phyloP scores from a whole-genome alignment of 345 rosid genomes.

The Eucalyptus rudis region DNA sequence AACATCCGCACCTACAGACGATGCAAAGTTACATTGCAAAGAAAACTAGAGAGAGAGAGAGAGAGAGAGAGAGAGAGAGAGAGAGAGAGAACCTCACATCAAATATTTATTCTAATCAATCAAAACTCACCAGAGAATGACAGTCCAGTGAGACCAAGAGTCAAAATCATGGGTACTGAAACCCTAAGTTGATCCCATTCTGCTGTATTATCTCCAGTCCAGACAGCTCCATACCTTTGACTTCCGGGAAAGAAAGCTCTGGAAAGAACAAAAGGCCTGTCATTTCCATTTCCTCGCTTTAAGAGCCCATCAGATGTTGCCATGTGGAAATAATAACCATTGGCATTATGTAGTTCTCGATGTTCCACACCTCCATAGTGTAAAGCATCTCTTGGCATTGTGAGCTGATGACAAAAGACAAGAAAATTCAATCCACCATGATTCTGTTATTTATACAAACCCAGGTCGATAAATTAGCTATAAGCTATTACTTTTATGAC shows the following conservation, averaged over 20 bases:
- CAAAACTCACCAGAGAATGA: constrained; percentile 67
- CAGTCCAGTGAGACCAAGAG: constrained; percentile 80
- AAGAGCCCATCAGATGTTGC: constrained; percentile 94
- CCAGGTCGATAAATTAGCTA: neutral
- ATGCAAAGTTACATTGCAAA: neutral
- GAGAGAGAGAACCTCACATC: neutral
- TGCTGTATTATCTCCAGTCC: constrained; percentile 98
- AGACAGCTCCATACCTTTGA: constrained; percentile 92
- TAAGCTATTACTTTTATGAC: neutral
- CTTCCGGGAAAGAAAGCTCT: constrained; percentile 95
- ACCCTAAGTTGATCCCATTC: constrained; percentile 97
- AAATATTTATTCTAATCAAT: neutral
- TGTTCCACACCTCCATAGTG: constrained; percentile 81
- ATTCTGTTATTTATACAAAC: neutral
- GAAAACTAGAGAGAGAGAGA: neutral
- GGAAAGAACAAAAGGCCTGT: constrained; percentile 93
- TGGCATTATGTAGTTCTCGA: constrained; percentile 88
- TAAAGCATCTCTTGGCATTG: constrained; percentile 97
- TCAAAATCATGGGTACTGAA: constrained; percentile 90
- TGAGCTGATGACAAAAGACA: constrained; percentile 28
- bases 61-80: no score
- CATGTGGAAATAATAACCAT: constrained; percentile 95
- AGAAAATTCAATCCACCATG: neutral
- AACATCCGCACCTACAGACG: constrained; percentile 74
- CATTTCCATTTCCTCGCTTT: constrained; percentile 80